Evolutionary conservation across 768 basidiomycete genomes (phyloP), one percentile per base, ranked within the genome.

Genomic region (Phanerodontia chrysosporium): DNA sequence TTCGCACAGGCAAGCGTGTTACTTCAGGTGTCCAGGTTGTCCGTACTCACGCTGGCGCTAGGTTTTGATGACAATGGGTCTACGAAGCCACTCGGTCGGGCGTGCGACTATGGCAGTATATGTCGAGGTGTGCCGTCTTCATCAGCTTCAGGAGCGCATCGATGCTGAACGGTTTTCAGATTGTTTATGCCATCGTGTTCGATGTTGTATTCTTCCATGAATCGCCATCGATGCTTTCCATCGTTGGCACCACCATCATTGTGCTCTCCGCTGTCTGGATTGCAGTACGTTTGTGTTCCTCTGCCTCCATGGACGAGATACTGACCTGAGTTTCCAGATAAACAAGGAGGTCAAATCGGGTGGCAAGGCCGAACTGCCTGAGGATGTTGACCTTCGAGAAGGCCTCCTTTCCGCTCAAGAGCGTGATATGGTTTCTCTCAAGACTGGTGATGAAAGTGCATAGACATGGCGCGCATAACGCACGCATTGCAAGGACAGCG

Each of bases 121-220:
- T 64, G 73, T 76, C 4, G 80, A 82, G 67, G 81, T 78, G 51
- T 36, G 67, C 60, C 13, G 28, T 73, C 54, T 18, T 35, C 25
- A 16, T 5, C 18, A 3, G 7, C 49, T 42, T 42, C 32, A 7
- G 24, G 2, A 54, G 9, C 46, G 16, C 5, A 42, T 18, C n/a
- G n/a, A n/a, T n/a, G n/a, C n/a, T 28, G 5, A 48, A 8, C 28
- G 29, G 28, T 5, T 18, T 10, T 14, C 61, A 87, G 80, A 79
- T 92, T 35, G 74, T 90, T n/a, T 92, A 86, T 65, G 84, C 89
- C 0, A 74, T 80, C 2, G 66, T 84, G 18, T 74, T 91, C 8
- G 87, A 93, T 67, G 74, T 80, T 2, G 61, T 87, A 42, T 78
- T 89, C 64, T 90, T 92, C 69, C 75, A 83, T 45, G 78, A 78